phyloP scores from a whole-genome alignment of 2,329 filamentous ascomycete species.

The Penicillium sp. region DNA sequence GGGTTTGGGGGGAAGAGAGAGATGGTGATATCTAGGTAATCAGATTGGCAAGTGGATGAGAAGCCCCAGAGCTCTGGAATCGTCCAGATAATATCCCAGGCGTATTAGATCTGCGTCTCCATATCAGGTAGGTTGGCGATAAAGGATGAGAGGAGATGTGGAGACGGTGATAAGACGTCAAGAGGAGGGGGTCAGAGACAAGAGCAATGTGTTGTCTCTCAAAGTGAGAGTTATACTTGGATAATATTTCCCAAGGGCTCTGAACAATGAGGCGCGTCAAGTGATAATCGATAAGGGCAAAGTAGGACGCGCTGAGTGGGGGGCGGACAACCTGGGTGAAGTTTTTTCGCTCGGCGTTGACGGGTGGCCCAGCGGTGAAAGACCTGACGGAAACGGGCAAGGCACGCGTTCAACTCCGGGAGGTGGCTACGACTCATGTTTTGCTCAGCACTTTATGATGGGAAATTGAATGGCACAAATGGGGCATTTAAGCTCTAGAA shows the following conservation, averaged over 20 bases:
- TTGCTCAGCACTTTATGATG: not conserved
- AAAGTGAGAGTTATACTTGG: too few relatives aligned
- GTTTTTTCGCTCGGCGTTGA: slow-evolving; percentile 4
- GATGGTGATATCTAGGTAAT: not conserved
- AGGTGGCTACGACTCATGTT: not conserved
- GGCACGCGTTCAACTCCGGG: slow-evolving; percentile 14
- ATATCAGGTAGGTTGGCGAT: not conserved
- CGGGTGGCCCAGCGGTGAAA: slow-evolving; percentile 15
- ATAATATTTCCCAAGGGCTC: not conserved
- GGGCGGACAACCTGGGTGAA: slow-evolving; percentile 6
- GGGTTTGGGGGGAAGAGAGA: not conserved
- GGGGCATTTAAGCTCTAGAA: not conserved
- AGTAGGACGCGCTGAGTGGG: not conserved
- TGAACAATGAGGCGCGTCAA: slow-evolving; percentile 1
- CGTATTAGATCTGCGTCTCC: not conserved
- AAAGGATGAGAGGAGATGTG: not conserved
- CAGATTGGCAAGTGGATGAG: not conserved
- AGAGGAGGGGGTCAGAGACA: not conserved
- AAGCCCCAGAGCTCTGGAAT: not conserved
- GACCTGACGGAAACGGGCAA: slow-evolving; percentile 1
- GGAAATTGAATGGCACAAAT: not conserved
- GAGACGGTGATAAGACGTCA: not conserved
- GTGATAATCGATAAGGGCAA: slow-evolving; percentile 13
- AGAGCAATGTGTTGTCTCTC: not conserved
- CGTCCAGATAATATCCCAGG: not conserved